phyloP scores from a whole-genome alignment of 202 grass and related monocot genomes.

The Setaria viridis region DNA sequence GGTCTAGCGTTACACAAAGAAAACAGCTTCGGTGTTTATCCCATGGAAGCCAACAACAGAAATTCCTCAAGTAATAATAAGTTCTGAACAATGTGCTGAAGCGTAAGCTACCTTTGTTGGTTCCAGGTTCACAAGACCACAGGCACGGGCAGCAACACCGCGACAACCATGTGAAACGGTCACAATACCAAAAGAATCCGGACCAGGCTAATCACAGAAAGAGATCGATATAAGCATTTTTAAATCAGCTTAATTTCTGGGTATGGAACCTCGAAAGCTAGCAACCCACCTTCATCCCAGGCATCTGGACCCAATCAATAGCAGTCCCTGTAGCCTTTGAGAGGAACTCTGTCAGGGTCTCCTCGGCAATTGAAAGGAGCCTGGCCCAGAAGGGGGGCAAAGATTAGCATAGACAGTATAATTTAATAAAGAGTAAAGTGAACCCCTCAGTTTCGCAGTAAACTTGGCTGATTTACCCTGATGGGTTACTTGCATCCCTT shows the following conservation, averaged over 20 bases:
- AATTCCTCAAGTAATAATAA: background rate
- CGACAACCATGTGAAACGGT: slow-evolving; percentile 93
- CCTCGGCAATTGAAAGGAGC: slow-evolving; percentile 91
- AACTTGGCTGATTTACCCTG: slow-evolving; percentile 69
- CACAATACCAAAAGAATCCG: slow-evolving; percentile 99
- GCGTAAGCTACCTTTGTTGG: slow-evolving; percentile 74
- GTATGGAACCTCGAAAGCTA: slow-evolving; percentile 1
- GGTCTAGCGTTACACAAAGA: background rate
- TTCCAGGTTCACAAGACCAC: slow-evolving; percentile 99
- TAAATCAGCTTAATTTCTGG: background rate
- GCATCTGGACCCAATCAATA: slow-evolving; percentile 99
- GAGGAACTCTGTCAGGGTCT: slow-evolving; percentile 98
- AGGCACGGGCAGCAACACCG: slow-evolving; percentile 94
- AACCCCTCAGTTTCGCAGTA: background rate
- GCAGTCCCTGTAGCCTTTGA: slow-evolving; percentile 99
- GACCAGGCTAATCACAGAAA: slow-evolving; percentile 84
- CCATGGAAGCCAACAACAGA: slow-evolving; percentile 15
- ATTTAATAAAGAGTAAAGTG: background rate
- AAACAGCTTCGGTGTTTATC: slow-evolving; percentile 2
- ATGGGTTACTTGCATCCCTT: slow-evolving; percentile 88
- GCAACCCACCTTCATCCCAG: slow-evolving; percentile 95
- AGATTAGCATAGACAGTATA: background rate
- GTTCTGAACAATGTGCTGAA: slow-evolving; percentile 5
- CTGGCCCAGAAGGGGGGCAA: slow-evolving; percentile 36
- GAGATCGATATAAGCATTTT: slow-evolving; percentile 22